Conservation (phyloP, 176 grass and related monocot genomes). For the Pharus latifolius region DNA sequence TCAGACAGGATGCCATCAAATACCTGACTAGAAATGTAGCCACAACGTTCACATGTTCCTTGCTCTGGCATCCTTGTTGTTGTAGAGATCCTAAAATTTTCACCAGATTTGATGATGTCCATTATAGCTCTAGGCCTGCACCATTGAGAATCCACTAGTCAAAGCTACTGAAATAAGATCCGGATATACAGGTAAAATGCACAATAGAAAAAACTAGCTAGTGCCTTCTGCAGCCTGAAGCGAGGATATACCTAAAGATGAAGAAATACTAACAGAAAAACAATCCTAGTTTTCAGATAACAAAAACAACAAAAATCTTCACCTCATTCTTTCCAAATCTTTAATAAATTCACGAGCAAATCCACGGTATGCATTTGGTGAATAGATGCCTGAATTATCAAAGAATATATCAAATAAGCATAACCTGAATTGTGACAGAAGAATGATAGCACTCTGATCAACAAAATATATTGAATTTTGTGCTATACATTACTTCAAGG, state of each 20-base stretch:
- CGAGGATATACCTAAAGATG: not conserved
- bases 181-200: not conserved
- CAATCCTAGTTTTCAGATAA: not conserved
- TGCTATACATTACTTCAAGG: not conserved
- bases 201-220: not conserved
- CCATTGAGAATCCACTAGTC: not conserved
- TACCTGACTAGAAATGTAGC: conserved; percentile 94
- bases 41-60: conserved; percentile 79
- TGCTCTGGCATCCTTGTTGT: conserved; percentile 80
- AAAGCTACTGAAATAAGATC: not conserved
- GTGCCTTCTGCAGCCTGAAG: not conserved
- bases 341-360: conserved; percentile 98
- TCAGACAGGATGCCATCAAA: not conserved
- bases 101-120: conserved; percentile 86
- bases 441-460: not conserved
- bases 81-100: conserved; percentile 87
- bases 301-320: not conserved
- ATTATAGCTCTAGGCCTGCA: conserved; percentile 84
- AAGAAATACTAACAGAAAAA: not conserved
- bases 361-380: conserved; percentile 90
- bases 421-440: not conserved
- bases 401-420: not conserved
- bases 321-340: conserved; percentile 94
- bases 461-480: not conserved
- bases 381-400: conserved; percentile 64